A percentile compares a stretch with the other conserved stretches of the same genome.
phyloP scores from a whole-genome alignment of 2,329 filamentous ascomycete species.

The Aspergillus novoparasiticus region DNA sequence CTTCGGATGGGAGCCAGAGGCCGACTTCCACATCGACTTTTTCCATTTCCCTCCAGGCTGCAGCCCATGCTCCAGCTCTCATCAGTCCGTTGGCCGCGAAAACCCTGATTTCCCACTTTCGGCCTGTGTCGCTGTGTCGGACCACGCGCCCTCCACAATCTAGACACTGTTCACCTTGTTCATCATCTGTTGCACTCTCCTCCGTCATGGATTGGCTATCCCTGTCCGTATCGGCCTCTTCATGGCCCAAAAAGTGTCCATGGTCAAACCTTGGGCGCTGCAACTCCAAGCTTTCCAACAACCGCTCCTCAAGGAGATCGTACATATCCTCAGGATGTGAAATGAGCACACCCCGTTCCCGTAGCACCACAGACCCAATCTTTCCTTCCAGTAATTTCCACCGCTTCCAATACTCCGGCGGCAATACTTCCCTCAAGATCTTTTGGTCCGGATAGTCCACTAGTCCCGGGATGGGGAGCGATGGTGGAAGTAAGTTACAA shows the following conservation, averaged over 20 bases:
- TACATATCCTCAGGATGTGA: slow-evolving; percentile 65
- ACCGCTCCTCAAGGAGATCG: slow-evolving; percentile 62
- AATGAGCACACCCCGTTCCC: slow-evolving; percentile 62
- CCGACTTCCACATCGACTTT: slow-evolving; percentile 92
- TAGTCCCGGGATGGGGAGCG: slow-evolving; percentile 50
- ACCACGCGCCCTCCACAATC: slow-evolving; percentile 55
- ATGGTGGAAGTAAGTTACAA: slow-evolving; percentile 59
- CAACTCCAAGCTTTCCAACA: slow-evolving; percentile 63
- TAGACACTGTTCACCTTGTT: slow-evolving; percentile 48
- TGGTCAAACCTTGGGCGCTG: slow-evolving; percentile 58
- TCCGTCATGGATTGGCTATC: slow-evolving; percentile 30
- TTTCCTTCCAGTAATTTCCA: slow-evolving; percentile 59
- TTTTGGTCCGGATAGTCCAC: slow-evolving; percentile 39
- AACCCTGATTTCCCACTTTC: slow-evolving; percentile 71
- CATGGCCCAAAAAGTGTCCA: slow-evolving; percentile 57
- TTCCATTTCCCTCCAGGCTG: slow-evolving; percentile 98
- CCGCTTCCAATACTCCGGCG: slow-evolving; percentile 46
- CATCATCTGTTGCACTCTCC: slow-evolving; percentile 40
- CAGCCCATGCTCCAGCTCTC: slow-evolving; percentile 86
- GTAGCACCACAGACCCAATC: slow-evolving; percentile 54
- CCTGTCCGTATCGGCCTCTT: slow-evolving; percentile 30
- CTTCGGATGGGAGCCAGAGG: slow-evolving; percentile 62
- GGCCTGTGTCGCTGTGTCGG: slow-evolving; percentile 49
- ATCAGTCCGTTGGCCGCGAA: slow-evolving; percentile 96
- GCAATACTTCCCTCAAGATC: slow-evolving; percentile 54